Evolutionary conservation across 148 eudicot species (phyloP).

Genomic region (Drosera capensis): DNA sequence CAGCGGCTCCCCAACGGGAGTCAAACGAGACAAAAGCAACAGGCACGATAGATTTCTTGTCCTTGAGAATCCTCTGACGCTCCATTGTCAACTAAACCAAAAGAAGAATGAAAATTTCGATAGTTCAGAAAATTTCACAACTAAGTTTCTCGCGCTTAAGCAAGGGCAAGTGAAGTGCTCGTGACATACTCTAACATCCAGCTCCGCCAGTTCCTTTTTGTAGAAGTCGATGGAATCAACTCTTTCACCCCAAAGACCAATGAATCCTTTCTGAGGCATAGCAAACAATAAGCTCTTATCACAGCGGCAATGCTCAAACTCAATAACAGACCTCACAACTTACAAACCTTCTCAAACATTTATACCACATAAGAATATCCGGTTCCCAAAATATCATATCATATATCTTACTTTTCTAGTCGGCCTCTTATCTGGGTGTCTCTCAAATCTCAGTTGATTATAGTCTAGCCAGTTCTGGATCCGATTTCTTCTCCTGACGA

Average conservation of each 20-base stretch:
- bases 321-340: background rate
- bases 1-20: conserved; percentile 95
- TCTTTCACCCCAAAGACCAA: conserved; percentile 72
- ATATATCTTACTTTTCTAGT: conserved; percentile 33
- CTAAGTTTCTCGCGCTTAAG: too few species aligned
- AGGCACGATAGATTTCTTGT: conserved; percentile 46
- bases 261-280: conserved; percentile 56
- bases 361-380: too few species aligned
- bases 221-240: conserved; percentile 78
- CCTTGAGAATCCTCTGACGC: conserved; percentile 62
- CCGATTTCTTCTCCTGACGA: conserved; percentile 48
- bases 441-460: conserved; percentile 68
- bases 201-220: conserved; percentile 2
- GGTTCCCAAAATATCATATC: background rate
- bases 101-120: background rate
- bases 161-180: background rate
- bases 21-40: conserved; percentile 91
- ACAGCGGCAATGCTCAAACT: too few species aligned
- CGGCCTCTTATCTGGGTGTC: conserved; percentile 76
- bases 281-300: background rate
- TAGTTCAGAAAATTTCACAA: background rate
- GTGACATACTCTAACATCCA: background rate
- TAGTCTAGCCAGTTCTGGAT: conserved; percentile 88
- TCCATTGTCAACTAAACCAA: conserved; percentile 58
- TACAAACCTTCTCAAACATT: too few species aligned